phyloP scores from a whole-genome alignment of 129 eudicot species.

The Ambrosia artemisiifolia region DNA sequence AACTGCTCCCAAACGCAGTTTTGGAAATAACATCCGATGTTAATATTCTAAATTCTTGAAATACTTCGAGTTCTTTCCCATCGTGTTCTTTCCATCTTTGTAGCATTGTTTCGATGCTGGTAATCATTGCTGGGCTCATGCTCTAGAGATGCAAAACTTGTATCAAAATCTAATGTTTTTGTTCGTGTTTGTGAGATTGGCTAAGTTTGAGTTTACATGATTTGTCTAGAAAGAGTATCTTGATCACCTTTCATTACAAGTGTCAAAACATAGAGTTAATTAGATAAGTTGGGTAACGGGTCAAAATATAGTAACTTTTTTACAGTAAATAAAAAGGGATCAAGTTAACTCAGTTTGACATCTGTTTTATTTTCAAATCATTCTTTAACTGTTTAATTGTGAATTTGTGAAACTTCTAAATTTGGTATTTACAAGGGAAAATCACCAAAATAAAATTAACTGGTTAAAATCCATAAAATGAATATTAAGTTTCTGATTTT shows the following conservation, averaged over 20 bases:
- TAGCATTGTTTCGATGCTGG: conserved; percentile 46
- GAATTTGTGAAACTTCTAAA: too few species aligned
- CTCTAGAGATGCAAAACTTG: conserved; percentile 30
- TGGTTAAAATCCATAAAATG: too few species aligned
- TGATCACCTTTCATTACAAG: not conserved
- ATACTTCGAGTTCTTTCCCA: conserved; percentile 65
- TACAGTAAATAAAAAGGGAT: too few species aligned
- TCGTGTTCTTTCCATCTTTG: conserved; percentile 53
- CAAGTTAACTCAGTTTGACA: too few species aligned
- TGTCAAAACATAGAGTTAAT: not conserved
- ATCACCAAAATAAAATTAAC: too few species aligned
- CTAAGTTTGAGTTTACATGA: not conserved
- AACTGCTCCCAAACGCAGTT: conserved; percentile 79
- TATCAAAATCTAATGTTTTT: not conserved
- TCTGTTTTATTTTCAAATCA: too few species aligned
- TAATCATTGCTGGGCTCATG: conserved; percentile 59
- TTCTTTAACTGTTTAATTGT: too few species aligned
- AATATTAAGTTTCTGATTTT: too few species aligned
- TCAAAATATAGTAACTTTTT: not conserved
- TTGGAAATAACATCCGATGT: conserved; percentile 64
- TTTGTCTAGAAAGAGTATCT: not conserved
- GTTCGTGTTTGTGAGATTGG: not conserved
- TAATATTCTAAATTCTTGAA: conserved; percentile 53
- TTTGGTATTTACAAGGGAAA: too few species aligned
- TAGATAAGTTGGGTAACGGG: not conserved